Percentiles rank a stretch among this genome's conserved stretches.
Evolutionary conservation across 1,139 yeast species (phyloP).

Genomic region (Taiozyma sp.): DNA sequence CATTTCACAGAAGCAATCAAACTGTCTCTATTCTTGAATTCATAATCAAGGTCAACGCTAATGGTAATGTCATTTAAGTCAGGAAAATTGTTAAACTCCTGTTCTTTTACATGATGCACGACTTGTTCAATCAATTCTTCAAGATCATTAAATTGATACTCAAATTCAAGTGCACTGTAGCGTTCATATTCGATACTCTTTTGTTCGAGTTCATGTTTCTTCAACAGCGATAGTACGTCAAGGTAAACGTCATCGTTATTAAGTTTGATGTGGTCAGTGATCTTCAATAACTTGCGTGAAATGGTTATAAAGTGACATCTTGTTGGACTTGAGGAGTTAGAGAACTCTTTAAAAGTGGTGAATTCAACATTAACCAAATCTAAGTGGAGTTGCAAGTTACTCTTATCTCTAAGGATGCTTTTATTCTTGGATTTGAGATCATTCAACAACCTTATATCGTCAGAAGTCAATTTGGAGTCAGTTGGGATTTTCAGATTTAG

Average conservation of each 20-base stretch:
- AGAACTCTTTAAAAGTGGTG: background rate
- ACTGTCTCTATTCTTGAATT: background rate
- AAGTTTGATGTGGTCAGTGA: background rate
- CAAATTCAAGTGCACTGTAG: background rate
- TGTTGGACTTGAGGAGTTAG: background rate
- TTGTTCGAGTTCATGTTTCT: background rate
- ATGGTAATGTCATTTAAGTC: background rate
- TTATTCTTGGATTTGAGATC: background rate
- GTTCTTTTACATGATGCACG: slow-evolving; percentile 9
- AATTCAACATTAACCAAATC: background rate
- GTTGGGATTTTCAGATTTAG: slow-evolving; percentile 13
- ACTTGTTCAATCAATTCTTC: slow-evolving; percentile 1
- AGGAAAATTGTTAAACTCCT: slow-evolving; percentile 4
- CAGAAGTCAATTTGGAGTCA: background rate
- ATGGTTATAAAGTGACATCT: background rate
- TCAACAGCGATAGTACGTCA: background rate
- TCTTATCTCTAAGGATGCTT: background rate
- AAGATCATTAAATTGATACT: slow-evolving; percentile 1
- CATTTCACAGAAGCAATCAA: background rate
- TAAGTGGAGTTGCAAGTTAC: background rate
- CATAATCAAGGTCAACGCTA: background rate
- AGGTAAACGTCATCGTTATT: background rate
- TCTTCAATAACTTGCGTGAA: background rate
- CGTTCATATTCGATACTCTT: slow-evolving; percentile 1
- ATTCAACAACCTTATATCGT: slow-evolving; percentile 2